These are phyloP conservation scores for Botrytis sinoallii DNA, from an alignment of 2,329 filamentous ascomycete genomes.

Conservation along the genomic window DNA sequence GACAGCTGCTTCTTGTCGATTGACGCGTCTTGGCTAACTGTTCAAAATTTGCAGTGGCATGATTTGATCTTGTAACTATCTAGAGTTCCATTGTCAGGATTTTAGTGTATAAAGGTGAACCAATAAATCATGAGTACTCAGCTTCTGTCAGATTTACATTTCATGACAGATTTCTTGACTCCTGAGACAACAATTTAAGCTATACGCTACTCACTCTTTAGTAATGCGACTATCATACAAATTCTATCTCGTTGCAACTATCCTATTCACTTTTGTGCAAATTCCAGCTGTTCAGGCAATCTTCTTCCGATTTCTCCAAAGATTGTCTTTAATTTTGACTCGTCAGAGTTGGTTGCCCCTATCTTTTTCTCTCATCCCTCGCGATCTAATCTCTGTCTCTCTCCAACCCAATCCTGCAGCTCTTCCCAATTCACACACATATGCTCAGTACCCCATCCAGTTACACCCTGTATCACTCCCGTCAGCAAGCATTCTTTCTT, in stretches of 20 bases:
- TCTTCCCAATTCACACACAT: constrained; percentile 6
- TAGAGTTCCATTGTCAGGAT: neutral
- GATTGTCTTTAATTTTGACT: neutral
- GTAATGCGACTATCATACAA: neutral
- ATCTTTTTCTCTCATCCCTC: neutral
- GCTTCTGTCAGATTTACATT: neutral
- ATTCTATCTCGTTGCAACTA: neutral
- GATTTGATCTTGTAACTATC: neutral
- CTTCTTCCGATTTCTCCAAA: too few relatives aligned
- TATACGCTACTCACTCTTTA: neutral
- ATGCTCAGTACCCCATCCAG: constrained; percentile 9
- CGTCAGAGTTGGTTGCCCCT: too few relatives aligned
- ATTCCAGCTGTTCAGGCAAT: neutral
- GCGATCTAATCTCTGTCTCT: neutral
- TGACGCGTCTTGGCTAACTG: neutral
- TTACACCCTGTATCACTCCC: neutral
- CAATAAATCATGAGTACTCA: neutral
- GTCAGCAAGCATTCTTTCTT: neutral
- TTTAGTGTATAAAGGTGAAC: too few relatives aligned
- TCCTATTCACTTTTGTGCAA: neutral
- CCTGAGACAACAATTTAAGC: neutral
- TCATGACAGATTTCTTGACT: neutral
- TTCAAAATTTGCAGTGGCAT: neutral
- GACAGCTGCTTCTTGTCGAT: neutral
- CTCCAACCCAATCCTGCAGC: neutral